Evolutionary conservation across 441 rosid species (phyloP).

Genomic region (Pelargonium myrrhifolium): DNA sequence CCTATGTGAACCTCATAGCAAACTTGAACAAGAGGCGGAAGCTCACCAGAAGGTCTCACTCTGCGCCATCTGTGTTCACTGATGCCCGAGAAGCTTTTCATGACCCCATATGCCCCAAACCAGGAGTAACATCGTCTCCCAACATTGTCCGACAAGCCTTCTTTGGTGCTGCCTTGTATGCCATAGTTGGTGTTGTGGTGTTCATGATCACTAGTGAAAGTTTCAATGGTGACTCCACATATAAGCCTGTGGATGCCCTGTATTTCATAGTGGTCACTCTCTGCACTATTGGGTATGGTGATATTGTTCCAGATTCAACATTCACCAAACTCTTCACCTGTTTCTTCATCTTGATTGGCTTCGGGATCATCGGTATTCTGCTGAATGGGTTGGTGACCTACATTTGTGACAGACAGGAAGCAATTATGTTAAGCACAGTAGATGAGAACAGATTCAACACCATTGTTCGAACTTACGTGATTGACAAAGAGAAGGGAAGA

Average conservation of each 20-base stretch:
- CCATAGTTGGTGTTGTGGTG: conserved; percentile 29
- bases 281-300: conserved; percentile 67
- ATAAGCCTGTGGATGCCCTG: conserved; percentile 46
- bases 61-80: conserved; percentile 54
- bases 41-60: conserved; percentile 37
- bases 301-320: conserved; percentile 51
- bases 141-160: conserved; percentile 49
- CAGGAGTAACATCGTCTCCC: conserved; percentile 18
- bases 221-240: conserved; percentile 39
- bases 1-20: conserved; percentile 33
- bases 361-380: conserved; percentile 59
- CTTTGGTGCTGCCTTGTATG: conserved; percentile 36
- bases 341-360: conserved; percentile 45
- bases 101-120: conserved; percentile 23
- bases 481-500: conserved; percentile 53
- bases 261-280: conserved; percentile 62
- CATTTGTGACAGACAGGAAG: conserved; percentile 59
- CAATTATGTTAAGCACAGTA: conserved; percentile 42
- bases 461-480: conserved; percentile 40
- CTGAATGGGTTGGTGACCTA: conserved; percentile 53
- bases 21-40: conserved; percentile 33
- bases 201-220: conserved; percentile 25
- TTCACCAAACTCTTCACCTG: conserved; percentile 59
- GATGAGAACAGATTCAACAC: conserved; percentile 40
- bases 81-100: conserved; percentile 23